Base-by-base conservation (phyloP, 495 filamentous ascomycete genomes). In the Penicillium samsonianum region DNA sequence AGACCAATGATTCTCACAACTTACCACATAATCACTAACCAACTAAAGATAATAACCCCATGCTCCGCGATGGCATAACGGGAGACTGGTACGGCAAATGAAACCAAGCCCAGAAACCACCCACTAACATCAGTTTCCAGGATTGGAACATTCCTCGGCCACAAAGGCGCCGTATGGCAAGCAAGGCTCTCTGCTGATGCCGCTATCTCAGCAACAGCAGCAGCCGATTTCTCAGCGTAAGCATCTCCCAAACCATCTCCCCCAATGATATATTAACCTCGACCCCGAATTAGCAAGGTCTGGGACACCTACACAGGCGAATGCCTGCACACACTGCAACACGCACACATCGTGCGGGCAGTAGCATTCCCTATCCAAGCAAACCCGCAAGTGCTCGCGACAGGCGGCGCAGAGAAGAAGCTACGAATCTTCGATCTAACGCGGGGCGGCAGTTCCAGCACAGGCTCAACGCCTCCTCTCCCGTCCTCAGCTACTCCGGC, bases 111-210 rank as follows among this genome's bases (percentile, higher is more conserved):
- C 40, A 52, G 3, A 22, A 22, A n/a, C 5, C 12, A 30, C 31
- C 19, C 26, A 37, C 35, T 52, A 57, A 57, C 37, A 25, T 46
- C 50, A 38, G 54, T 38, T 6, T 22, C 7, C 58, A 90, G 89
- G 94, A 98, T 98, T 60, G 94, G 94, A 35, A 98, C 95, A 37
- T 98, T 98, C 66, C 85, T 98, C 51, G 93, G 94, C 43, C 94
- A 98, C 77, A 98, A 98, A 77, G 94, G 94, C 58, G 94, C 94
- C 17, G 92, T 96, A 49, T 98, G 92, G 90, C 91, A 96, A 78
- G 89, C 91, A 25, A 84, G 93, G 52, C 82, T 98, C 11, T 96
- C 91, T 40, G 83, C 89, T 23, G 94, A 98, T 73, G 90, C 92
- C 7, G 83, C 84, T 31, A 86, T 91, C 33, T 92, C 95, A 58